Percentiles rank a stretch among this genome's conserved stretches.
phyloP scores from a whole-genome alignment of 176 grass and related monocot species.

The Eragrostis curvula region DNA sequence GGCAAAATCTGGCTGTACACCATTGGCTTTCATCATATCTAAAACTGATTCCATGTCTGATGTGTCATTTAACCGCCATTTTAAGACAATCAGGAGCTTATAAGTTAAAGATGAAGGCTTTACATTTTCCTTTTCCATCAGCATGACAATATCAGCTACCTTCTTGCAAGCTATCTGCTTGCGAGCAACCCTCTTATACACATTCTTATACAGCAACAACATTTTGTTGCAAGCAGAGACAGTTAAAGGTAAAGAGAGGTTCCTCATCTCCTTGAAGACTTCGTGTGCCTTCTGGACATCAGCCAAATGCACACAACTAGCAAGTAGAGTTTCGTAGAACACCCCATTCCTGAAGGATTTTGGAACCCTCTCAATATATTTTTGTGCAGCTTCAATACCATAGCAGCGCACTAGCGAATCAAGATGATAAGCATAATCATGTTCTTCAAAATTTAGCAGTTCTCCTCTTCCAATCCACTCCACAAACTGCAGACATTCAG shows the following conservation, averaged over 20 bases:
- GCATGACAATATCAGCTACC: constrained; percentile 55
- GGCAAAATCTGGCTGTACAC: constrained; percentile 49
- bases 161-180: constrained; percentile 19
- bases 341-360: constrained; percentile 58
- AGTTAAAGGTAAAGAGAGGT: constrained; percentile 55
- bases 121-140: constrained; percentile 81
- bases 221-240: constrained; percentile 75
- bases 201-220: constrained; percentile 66
- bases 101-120: constrained; percentile 64
- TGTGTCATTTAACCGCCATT: constrained; percentile 66
- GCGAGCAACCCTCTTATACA: constrained; percentile 25
- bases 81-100: constrained; percentile 73
- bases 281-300: constrained; percentile 70
- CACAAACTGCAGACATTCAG: constrained; percentile 62
- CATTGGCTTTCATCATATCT: constrained; percentile 62
- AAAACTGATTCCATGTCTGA: constrained; percentile 66
- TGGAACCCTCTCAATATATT: constrained; percentile 63
- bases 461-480: constrained; percentile 64
- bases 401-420: constrained; percentile 69
- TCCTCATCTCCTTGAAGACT: constrained; percentile 79
- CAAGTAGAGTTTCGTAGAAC: constrained; percentile 66
- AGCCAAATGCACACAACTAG: constrained; percentile 52
- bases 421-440: constrained; percentile 74
- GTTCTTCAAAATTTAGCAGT: constrained; percentile 55
- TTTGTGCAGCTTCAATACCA: constrained; percentile 66